A percentile compares a stretch with the other conserved stretches of the same genome.
Conservation (phyloP, 1,284 basidiomycete genomes). For the Trametes hirsuta region DNA sequence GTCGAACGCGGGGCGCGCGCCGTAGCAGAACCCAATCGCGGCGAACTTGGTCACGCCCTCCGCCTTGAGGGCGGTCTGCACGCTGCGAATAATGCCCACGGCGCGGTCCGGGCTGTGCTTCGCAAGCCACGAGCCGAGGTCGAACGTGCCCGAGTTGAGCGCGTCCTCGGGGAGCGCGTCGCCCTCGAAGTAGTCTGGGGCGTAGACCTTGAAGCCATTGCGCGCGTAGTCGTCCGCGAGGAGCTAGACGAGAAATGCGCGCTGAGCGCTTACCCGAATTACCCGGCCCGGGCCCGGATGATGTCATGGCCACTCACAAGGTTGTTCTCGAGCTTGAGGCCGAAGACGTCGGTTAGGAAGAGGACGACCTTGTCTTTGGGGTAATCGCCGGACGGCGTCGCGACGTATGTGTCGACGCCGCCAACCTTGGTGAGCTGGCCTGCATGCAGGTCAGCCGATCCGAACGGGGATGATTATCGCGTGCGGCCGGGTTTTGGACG, state of each 20-base stretch:
- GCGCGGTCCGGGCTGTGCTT: conserved; percentile 49
- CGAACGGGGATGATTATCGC: neutral
- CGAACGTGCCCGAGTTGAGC: conserved; percentile 36
- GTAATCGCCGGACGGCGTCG: conserved; percentile 47
- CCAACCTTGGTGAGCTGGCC: conserved; percentile 46
- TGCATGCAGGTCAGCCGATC: conserved; percentile 4
- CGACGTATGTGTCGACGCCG: conserved; percentile 53
- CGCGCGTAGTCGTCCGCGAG: conserved; percentile 58
- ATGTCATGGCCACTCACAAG: conserved; percentile 29
- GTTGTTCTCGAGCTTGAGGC: conserved; percentile 48
- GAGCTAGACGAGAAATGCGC: conserved; percentile 30
- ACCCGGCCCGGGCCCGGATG: neutral
- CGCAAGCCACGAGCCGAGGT: conserved; percentile 52
- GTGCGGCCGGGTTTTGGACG: neutral
- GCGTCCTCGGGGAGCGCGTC: conserved; percentile 39
- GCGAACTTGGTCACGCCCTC: conserved; percentile 60
- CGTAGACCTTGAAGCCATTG: conserved; percentile 51
- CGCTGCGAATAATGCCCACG: conserved; percentile 54
- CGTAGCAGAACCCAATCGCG: conserved; percentile 72
- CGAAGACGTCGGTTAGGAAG: conserved; percentile 55
- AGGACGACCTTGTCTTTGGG: conserved; percentile 57
- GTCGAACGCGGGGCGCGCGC: conserved; percentile 55
- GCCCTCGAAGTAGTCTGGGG: conserved; percentile 49
- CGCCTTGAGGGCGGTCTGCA: conserved; percentile 59
- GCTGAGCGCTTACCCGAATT: neutral